Evolutionary conservation across 306 rosid genomes (phyloP).

Genomic region (Trifolium subterraneum): DNA sequence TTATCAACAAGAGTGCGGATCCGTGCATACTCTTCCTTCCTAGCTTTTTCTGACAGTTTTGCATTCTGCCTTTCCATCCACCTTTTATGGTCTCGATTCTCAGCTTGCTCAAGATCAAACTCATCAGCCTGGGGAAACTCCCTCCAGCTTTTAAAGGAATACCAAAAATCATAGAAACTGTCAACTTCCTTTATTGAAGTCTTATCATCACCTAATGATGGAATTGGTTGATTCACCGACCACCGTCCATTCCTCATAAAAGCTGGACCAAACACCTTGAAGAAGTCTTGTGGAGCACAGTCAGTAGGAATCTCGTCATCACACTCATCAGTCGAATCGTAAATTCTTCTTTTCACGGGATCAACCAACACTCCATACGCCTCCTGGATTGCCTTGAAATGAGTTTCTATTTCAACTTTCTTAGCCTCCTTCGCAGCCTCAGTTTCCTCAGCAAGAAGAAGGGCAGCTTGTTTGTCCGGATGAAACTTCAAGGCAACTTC

Average conservation of each 20-base stretch:
- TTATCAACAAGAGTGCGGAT: constrained; percentile 88
- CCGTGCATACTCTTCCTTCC: constrained; percentile 90
- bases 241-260: constrained; percentile 96
- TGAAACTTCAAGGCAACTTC: constrained; percentile 93
- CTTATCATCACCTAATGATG: constrained; percentile 83
- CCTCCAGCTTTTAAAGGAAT: constrained; percentile 93
- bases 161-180: constrained; percentile 88
- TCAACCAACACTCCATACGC: constrained; percentile 85
- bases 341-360: constrained; percentile 86
- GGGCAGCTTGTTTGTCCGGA: constrained; percentile 95
- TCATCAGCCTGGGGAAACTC: constrained; percentile 99
- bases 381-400: constrained; percentile 90
- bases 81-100: constrained; percentile 92
- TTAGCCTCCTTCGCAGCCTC: constrained; percentile 84
- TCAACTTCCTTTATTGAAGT: constrained; percentile 73
- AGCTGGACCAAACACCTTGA: constrained; percentile 91
- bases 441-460: constrained; percentile 82
- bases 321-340: constrained; percentile 97
- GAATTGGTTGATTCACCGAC: constrained; percentile 85
- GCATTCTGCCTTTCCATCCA: constrained; percentile 99
- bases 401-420: constrained; percentile 87
- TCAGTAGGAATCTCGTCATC: constrained; percentile 96
- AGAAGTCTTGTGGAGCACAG: constrained; percentile 93
- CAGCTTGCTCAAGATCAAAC: constrained; percentile 95
- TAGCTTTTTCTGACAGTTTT: constrained; percentile 88